Percentiles rank a stretch among this genome's conserved stretches.
Evolutionary conservation across 1,284 basidiomycete genomes (phyloP).

Genomic region (Albatrellus sp.): DNA sequence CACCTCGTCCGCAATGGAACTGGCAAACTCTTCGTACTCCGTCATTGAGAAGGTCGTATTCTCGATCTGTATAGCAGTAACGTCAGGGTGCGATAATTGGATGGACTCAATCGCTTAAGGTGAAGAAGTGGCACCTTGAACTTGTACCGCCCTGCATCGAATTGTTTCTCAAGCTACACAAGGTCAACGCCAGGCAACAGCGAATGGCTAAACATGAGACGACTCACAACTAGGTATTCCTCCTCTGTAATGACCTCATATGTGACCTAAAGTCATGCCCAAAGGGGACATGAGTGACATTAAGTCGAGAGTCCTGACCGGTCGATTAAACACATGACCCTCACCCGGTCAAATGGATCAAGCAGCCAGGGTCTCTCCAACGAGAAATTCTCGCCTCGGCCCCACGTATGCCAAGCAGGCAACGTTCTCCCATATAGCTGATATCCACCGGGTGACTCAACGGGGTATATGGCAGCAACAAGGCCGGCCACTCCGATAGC

Average conservation of each 20-base stretch:
- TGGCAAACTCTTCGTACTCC: slow-evolving; percentile 33
- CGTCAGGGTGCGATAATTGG: background rate
- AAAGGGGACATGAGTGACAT: background rate
- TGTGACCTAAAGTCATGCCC: slow-evolving; percentile 22
- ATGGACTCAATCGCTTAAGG: background rate
- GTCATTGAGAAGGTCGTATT: slow-evolving; percentile 38
- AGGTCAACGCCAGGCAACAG: slow-evolving; percentile 5
- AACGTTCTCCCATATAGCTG: slow-evolving; percentile 49
- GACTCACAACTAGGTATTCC: slow-evolving; percentile 30
- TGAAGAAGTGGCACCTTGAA: slow-evolving; percentile 35
- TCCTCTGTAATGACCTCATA: slow-evolving; percentile 35
- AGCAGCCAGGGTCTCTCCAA: slow-evolving; percentile 47
- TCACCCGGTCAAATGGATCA: slow-evolving; percentile 52
- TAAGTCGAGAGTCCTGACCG: background rate
- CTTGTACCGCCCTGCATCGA: slow-evolving; percentile 47
- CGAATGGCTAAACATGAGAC: background rate
- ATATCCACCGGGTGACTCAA: slow-evolving; percentile 56
- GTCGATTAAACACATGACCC: background rate
- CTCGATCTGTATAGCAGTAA: slow-evolving; percentile 27
- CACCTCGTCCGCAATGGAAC: slow-evolving; percentile 30
- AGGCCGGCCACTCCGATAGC: slow-evolving; percentile 53
- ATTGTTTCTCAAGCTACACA: slow-evolving; percentile 36
- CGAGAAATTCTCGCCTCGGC: slow-evolving; percentile 34
- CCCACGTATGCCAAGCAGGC: slow-evolving; percentile 53
- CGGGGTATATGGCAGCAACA: slow-evolving; percentile 53